Evolutionary conservation across 208 protist genomes (phyloP), one percentile per base, ranked within the genome.

Genomic region (Spongospora subterranea): DNA sequence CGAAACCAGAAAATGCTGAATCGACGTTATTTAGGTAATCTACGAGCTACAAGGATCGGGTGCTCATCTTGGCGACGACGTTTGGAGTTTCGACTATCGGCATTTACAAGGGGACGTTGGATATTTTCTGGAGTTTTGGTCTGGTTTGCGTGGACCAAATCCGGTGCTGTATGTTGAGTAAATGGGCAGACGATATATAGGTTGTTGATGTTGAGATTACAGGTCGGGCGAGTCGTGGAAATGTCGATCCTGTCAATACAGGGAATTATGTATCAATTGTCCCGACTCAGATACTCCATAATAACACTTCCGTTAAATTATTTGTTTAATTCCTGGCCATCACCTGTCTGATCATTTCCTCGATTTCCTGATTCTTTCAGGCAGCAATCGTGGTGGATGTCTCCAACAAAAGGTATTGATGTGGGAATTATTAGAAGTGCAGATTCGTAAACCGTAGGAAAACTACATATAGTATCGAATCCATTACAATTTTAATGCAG

Each of bases 111-210:
- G 71, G 17, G 71, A 82, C n/a, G 40, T 43, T 13, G n/a, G 35
- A 82, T 82, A 82, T 82, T 82, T 82, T 43, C 71, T 82, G 13
- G 71, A 82, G n/a, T 82, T 82, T n/a, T 82, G 71, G 71, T 20
- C n/a, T 13, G 71, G 71, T 6, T 43, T 82, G n/a, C 6, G 71
- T 40, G 35, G 35, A 35, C 71, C 71, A 6, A 43, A 82, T 82
- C 35, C 40, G 11, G 71, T 82, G 17, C n/a, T 82, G 71, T 82
- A 60, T 29, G 50, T 29, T 24, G 71, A 6, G 71, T 39, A 20
- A 6, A 20, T 82, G 35, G 6, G 17, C 6, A 6, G 35, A n/a
- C 71, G 71, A n/a, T 40, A 40, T 82, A 35, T 35, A 13, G n/a
- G n/a, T 39, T 82, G 71, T 45, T 6, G n/a, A 43, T 82, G 6